A percentile compares a stretch with the other conserved stretches of the same genome.
These are phyloP conservation scores for Sinapis alba DNA, from an alignment of 441 rosid species.

Conservation along the genomic window DNA sequence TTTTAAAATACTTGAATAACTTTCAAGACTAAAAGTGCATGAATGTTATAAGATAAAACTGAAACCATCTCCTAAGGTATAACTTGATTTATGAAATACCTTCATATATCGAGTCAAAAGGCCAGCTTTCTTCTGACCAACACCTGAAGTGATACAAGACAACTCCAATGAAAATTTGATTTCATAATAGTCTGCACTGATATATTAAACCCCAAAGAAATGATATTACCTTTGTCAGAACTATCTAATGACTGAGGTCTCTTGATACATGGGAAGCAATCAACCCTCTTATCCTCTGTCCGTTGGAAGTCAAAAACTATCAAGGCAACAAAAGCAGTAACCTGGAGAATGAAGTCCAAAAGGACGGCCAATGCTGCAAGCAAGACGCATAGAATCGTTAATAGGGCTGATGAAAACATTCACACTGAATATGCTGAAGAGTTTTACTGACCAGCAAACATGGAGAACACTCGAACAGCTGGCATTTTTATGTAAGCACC, in stretches of 20 bases:
- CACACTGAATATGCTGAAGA: background rate
- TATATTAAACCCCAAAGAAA: conserved; percentile 5
- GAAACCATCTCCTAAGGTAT: background rate
- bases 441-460: conserved; percentile 86
- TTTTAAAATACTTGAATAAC: background rate
- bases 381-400: conserved; percentile 26
- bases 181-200: conserved; percentile 20
- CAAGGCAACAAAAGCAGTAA: conserved; percentile 98
- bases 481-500: conserved; percentile 98
- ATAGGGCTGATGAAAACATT: background rate
- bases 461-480: conserved; percentile 97
- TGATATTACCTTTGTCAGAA: conserved; percentile 46
- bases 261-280: conserved; percentile 93
- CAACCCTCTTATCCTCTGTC: conserved; percentile 75
- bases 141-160: conserved; percentile 55
- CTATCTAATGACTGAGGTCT: conserved; percentile 52
- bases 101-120: conserved; percentile 90
- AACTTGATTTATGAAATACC: conserved; percentile 47
- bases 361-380: conserved; percentile 94
- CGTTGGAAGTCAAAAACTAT: conserved; percentile 88
- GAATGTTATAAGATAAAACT: background rate
- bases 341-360: conserved; percentile 95
- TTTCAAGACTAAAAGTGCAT: background rate
- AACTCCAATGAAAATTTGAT: conserved; percentile 33
- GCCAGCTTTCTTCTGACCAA: conserved; percentile 66